Conservation (phyloP, 371 early-diverging fungal species). For the Dichotomocladium elegans region DNA sequence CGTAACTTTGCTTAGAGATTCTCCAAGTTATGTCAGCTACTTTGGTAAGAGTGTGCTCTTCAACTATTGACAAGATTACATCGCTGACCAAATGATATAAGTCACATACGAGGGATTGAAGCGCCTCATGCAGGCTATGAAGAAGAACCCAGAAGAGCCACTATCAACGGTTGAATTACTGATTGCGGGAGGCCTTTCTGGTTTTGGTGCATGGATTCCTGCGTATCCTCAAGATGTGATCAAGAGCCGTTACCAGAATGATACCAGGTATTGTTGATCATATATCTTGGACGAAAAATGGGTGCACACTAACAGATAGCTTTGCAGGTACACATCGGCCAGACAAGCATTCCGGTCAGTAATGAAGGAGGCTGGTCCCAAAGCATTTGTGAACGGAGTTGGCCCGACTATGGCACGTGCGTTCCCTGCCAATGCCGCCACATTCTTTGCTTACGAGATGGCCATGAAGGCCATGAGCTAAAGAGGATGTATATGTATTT, state of each 20-base stretch:
- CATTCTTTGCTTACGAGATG: conserved; percentile 79
- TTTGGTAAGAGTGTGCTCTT: conserved; percentile 52
- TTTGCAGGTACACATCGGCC: conserved; percentile 22
- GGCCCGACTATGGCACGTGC: conserved; percentile 86
- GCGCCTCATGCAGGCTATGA: conserved; percentile 46
- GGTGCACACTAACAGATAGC: neutral
- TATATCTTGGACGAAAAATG: neutral
- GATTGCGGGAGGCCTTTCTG: conserved; percentile 82
- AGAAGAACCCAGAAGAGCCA: conserved; percentile 41
- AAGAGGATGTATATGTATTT: no score
- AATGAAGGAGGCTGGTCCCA: conserved; percentile 40
- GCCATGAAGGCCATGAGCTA: conserved; percentile 53
- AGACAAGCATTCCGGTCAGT: conserved; percentile 41
- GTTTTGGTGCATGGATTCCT: conserved; percentile 82
- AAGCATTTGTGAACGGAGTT: conserved; percentile 75
- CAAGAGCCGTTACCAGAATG: conserved; percentile 77
- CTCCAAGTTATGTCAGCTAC: conserved; percentile 82
- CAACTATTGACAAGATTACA: neutral
- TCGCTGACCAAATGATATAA: conserved; percentile 5
- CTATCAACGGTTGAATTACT: conserved; percentile 62
- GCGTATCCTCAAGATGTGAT: conserved; percentile 90
- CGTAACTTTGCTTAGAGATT: conserved; percentile 79
- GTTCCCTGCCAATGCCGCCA: conserved; percentile 90
- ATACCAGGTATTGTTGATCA: conserved; percentile 22
- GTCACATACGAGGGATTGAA: conserved; percentile 69